Conservation (phyloP, 2,329 filamentous ascomycete species). For the Penicillium griseofulvum region DNA sequence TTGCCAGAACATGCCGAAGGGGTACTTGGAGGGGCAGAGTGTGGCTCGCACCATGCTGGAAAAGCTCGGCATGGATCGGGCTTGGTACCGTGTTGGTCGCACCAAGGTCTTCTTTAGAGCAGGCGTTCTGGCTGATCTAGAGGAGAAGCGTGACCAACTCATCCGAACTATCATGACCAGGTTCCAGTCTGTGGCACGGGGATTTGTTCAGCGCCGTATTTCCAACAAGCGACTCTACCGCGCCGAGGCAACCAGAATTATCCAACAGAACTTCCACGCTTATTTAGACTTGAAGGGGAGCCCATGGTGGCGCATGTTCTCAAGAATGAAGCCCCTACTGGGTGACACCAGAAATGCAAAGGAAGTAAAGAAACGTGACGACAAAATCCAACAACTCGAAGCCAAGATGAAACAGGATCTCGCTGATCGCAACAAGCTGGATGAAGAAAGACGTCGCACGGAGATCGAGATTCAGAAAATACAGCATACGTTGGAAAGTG, state of each 20-base stretch:
- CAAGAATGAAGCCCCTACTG: conserved; percentile 90
- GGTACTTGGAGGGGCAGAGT: conserved; percentile 85
- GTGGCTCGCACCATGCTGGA: conserved; percentile 84
- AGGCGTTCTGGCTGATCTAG: conserved; percentile 90
- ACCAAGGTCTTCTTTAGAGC: conserved; percentile 98
- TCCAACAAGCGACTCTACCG: conserved; percentile 93
- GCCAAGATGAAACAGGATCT: conserved; percentile 77
- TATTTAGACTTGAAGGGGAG: conserved; percentile 87
- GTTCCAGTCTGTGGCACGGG: conserved; percentile 89
- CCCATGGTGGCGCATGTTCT: conserved; percentile 95
- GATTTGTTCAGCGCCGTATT: conserved; percentile 81
- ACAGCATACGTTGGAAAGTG: conserved; percentile 91
- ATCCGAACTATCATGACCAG: conserved; percentile 91
- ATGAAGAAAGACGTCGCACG: conserved; percentile 85
- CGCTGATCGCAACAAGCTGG: conserved; percentile 71
- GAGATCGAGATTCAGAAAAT: conserved; percentile 85
- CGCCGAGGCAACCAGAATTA: conserved; percentile 89
- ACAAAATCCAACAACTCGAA: conserved; percentile 84
- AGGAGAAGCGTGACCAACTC: conserved; percentile 89
- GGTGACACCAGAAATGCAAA: conserved; percentile 87
- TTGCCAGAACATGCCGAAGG: conserved; percentile 81
- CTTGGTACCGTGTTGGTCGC: conserved; percentile 87
- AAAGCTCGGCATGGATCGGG: conserved; percentile 77
- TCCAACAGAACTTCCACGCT: conserved; percentile 89
- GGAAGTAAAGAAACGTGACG: conserved; percentile 92